Evolutionary conservation across 2,329 filamentous ascomycete genomes (phyloP).

Genomic region (Aspergillus oerlinghausenensis): DNA sequence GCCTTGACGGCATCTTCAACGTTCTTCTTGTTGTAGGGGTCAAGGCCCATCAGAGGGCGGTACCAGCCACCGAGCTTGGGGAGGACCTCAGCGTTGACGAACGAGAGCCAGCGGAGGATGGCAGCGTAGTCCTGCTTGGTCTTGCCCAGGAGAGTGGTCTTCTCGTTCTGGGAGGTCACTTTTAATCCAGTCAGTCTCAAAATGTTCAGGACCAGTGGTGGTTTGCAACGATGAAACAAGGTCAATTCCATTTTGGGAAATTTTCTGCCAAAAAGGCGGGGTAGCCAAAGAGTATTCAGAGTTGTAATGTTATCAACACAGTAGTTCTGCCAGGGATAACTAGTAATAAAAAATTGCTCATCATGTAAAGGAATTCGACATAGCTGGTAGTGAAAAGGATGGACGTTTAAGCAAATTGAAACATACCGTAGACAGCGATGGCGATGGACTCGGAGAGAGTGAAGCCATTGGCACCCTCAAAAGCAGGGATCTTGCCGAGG

Average conservation of each 20-base stretch:
- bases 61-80: constrained; percentile 72
- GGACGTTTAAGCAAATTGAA: constrained; percentile 17
- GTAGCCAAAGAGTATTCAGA: constrained; percentile 67
- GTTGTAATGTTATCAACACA: constrained; percentile 70
- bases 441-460: constrained; percentile 84
- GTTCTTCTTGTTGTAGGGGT: constrained; percentile 95
- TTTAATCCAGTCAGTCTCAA: constrained; percentile 21
- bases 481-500: constrained; percentile 88
- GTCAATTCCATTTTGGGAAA: constrained; percentile 10
- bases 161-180: constrained; percentile 99
- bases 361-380: constrained; percentile 44
- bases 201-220: constrained; percentile 9
- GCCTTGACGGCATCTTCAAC: constrained; percentile 75
- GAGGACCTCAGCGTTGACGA: constrained; percentile 85
- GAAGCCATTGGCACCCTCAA: constrained; percentile 88
- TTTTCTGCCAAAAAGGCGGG: constrained; percentile 22
- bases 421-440: constrained; percentile 96
- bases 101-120: constrained; percentile 98
- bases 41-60: constrained; percentile 74
- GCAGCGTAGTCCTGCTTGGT: constrained; percentile 99
- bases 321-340: constrained; percentile 99
- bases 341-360: constrained; percentile 74
- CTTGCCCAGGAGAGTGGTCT: constrained; percentile 98
- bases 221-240: constrained; percentile 10
- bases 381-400: constrained; percentile 7